Evolutionary conservation across 2,329 filamentous ascomycete species (phyloP).

Genomic region (Aspergillus fumigatus): DNA sequence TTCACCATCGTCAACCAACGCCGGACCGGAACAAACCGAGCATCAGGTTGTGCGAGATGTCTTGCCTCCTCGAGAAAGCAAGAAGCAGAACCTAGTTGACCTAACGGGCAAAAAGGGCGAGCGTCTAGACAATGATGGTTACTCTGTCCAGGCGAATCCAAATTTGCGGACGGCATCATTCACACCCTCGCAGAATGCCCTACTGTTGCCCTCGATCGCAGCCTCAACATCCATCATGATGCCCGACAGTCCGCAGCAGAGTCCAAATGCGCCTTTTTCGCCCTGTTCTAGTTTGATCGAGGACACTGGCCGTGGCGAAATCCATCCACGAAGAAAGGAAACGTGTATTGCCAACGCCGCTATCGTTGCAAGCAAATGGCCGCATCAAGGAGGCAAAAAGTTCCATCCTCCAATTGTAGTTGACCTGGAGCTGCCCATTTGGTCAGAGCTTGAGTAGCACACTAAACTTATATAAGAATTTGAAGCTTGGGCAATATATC

Average conservation of each 20-base stretch:
- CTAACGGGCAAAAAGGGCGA: constrained; percentile 41
- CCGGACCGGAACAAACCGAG: background rate
- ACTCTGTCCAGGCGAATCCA: constrained; percentile 4
- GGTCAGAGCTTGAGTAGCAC: constrained; percentile 3
- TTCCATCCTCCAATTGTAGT: constrained; percentile 82
- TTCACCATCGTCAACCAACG: background rate
- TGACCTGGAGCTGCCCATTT: constrained; percentile 62
- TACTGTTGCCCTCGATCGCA: constrained; percentile 6
- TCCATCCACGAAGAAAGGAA: constrained; percentile 48
- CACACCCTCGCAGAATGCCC: constrained; percentile 5
- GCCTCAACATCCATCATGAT: background rate
- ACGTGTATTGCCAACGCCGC: constrained; percentile 79
- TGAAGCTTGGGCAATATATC: background rate
- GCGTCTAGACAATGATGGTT: constrained; percentile 30
- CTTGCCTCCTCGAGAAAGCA: constrained; percentile 44
- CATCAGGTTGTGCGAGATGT: constrained; percentile 15
- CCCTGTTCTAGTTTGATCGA: background rate
- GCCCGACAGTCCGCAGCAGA: background rate
- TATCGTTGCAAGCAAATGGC: constrained; percentile 64
- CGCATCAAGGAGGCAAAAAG: constrained; percentile 56
- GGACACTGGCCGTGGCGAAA: background rate
- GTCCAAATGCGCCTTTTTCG: constrained; percentile 1
- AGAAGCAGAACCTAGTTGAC: constrained; percentile 53
- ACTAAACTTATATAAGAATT: background rate
- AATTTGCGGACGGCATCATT: background rate